Evolutionary conservation across 768 basidiomycete genomes (phyloP).

Genomic region (Cytidiella melzeri): DNA sequence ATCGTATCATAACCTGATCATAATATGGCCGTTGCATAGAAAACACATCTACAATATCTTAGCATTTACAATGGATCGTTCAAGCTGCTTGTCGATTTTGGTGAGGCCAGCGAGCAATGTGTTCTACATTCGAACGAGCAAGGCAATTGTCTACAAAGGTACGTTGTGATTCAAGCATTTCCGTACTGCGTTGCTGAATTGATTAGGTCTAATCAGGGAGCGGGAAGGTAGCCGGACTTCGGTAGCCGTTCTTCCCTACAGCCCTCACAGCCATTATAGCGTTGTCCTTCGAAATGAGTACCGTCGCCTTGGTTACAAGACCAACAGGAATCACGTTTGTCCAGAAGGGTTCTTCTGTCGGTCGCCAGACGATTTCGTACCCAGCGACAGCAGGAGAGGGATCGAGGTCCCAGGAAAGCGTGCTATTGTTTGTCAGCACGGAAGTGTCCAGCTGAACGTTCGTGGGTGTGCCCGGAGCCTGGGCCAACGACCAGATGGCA

Average conservation of each 20-base stretch:
- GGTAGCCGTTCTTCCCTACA: constrained; percentile 45
- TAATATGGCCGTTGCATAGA: background rate
- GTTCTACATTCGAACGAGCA: too few relatives aligned
- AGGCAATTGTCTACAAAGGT: background rate
- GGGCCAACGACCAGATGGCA: constrained; percentile 48
- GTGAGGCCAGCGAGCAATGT: too few relatives aligned
- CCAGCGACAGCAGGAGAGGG: constrained; percentile 32
- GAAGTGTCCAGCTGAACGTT: constrained; percentile 40
- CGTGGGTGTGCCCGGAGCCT: constrained; percentile 49
- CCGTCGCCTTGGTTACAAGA: constrained; percentile 33
- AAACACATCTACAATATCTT: background rate
- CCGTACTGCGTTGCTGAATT: background rate
- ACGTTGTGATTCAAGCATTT: background rate
- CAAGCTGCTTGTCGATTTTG: too few relatives aligned
- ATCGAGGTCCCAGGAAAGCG: constrained; percentile 40
- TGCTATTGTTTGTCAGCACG: constrained; percentile 50
- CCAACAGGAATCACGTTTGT: constrained; percentile 45
- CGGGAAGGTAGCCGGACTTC: constrained; percentile 40
- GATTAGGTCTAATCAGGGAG: constrained; percentile 15
- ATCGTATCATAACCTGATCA: background rate
- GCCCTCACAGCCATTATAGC: constrained; percentile 43
- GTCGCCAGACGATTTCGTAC: constrained; percentile 48
- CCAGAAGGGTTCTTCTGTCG: constrained; percentile 42
- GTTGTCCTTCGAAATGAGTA: constrained; percentile 45
- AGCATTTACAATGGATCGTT: too few relatives aligned